phyloP scores from a whole-genome alignment of 305 asterid genomes.

The Striga hermonthica region DNA sequence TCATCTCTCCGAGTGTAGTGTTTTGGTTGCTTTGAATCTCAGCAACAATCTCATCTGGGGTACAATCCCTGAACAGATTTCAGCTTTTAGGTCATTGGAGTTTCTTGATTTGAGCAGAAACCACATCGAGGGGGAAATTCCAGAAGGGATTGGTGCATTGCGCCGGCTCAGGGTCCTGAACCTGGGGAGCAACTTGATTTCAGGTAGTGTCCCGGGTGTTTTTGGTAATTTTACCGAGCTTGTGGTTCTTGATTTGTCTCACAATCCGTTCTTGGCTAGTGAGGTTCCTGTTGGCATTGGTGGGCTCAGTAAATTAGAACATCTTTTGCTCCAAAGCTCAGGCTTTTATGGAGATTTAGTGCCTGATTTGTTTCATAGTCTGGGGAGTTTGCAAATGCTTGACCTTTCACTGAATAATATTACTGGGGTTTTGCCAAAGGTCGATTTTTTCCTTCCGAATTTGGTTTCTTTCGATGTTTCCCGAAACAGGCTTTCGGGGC shows the following conservation, averaged over 20 bases:
- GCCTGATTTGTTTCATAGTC: constrained; percentile 52
- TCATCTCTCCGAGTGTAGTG: constrained; percentile 60
- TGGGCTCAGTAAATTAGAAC: constrained; percentile 51
- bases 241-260: constrained; percentile 70
- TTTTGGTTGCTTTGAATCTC: constrained; percentile 54
- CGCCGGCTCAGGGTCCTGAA: constrained; percentile 54
- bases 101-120: constrained; percentile 68
- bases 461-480: constrained; percentile 80
- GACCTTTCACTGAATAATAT: constrained; percentile 73
- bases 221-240: constrained; percentile 66
- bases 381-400: constrained; percentile 46
- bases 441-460: constrained; percentile 51
- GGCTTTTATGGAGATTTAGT: constrained; percentile 66
- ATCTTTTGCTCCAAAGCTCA: constrained; percentile 62
- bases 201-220: constrained; percentile 58
- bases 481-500: constrained; percentile 64
- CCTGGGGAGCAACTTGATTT: constrained; percentile 65
- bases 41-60: constrained; percentile 86
- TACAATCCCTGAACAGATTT: constrained; percentile 67
- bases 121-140: constrained; percentile 72
- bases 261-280: constrained; percentile 66
- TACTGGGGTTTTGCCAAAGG: constrained; percentile 52
- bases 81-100: constrained; percentile 50
- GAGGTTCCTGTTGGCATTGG: constrained; percentile 59
- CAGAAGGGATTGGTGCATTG: constrained; percentile 59